Percentiles rank a stretch among this genome's conserved stretches.
Conservation (phyloP, 1,284 basidiomycete genomes). For the Blastosporella zonata region DNA sequence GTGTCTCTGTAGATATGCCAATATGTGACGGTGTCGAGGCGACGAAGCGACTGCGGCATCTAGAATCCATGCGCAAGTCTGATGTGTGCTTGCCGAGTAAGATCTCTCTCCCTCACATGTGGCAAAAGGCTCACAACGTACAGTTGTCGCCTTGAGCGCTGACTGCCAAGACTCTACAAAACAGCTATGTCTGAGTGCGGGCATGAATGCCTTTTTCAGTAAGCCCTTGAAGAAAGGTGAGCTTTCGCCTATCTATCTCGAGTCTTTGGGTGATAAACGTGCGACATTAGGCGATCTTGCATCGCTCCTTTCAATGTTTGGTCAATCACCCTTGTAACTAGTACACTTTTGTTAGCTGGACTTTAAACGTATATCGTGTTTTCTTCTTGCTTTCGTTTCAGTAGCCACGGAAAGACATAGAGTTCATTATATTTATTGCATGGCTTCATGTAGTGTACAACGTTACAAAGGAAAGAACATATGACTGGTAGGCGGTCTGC, state of each 20-base stretch:
- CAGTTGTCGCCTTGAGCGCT: conserved; percentile 68
- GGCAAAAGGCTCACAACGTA: conserved; percentile 3
- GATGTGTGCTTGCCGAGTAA: conserved; percentile 52
- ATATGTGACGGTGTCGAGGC: conserved; percentile 74
- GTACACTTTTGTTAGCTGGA: no score
- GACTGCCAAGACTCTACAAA: conserved; percentile 75
- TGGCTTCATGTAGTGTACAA: conserved; percentile 7
- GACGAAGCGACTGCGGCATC: conserved; percentile 54
- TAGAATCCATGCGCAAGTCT: conserved; percentile 56
- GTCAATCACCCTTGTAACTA: conserved; percentile 21
- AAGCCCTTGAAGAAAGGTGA: conserved; percentile 64
- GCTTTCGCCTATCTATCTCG: conserved; percentile 20
- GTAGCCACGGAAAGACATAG: no score
- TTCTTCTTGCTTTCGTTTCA: neutral
- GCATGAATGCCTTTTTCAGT: conserved; percentile 71
- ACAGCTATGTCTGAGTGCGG: conserved; percentile 66
- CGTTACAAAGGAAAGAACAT: neutral
- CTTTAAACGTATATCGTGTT: neutral
- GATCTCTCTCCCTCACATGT: conserved; percentile 21
- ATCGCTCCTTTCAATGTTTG: conserved; percentile 47
- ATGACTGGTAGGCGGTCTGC: neutral
- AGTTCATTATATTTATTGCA: neutral
- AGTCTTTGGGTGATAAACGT: neutral
- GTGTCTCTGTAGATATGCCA: conserved; percentile 56
- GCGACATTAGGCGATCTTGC: conserved; percentile 39